Conservation (phyloP, 148 eudicot genomes). For the Limonium bicolor region DNA sequence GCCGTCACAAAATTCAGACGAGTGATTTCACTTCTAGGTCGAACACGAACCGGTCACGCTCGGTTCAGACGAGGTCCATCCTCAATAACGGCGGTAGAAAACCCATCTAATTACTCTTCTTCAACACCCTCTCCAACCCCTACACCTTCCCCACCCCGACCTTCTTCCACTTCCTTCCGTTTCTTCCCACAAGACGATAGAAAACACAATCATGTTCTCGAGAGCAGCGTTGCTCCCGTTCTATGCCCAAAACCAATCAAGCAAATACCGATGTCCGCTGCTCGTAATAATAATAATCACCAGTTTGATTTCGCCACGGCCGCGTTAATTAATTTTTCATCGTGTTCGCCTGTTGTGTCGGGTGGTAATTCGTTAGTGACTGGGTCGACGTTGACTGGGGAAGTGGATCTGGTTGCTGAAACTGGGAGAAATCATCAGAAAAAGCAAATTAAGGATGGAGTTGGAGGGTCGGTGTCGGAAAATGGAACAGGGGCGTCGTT, state of each 20-base stretch:
- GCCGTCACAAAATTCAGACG: constrained; percentile 60
- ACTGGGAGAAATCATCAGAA: neutral
- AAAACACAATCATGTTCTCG: neutral
- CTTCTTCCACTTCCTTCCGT: neutral
- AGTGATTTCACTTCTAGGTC: constrained; percentile 68
- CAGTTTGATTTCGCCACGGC: constrained; percentile 11
- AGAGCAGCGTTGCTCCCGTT: constrained; percentile 12
- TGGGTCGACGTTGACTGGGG: constrained; percentile 64
- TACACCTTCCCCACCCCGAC: neutral
- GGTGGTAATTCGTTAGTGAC: constrained; percentile 36
- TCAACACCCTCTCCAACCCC: no score
- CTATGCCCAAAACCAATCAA: constrained; percentile 63
- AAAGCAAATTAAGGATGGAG: no score
- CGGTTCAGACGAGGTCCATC: constrained; percentile 43
- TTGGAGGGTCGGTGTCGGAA: neutral
- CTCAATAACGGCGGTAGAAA: no score
- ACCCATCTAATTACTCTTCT: no score
- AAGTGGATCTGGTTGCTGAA: constrained; percentile 16
- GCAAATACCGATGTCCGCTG: constrained; percentile 24
- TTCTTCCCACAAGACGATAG: neutral
- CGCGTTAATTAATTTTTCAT: constrained; percentile 51
- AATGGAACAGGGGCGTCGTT: constrained; percentile 20
- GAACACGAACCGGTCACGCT: constrained; percentile 70
- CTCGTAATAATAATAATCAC: constrained; percentile 4
- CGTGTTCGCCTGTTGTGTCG: constrained; percentile 36